These are phyloP conservation scores for Neofusicoccum umdonicola DNA, from an alignment of 2,329 filamentous ascomycete species.

Conservation along the genomic window DNA sequence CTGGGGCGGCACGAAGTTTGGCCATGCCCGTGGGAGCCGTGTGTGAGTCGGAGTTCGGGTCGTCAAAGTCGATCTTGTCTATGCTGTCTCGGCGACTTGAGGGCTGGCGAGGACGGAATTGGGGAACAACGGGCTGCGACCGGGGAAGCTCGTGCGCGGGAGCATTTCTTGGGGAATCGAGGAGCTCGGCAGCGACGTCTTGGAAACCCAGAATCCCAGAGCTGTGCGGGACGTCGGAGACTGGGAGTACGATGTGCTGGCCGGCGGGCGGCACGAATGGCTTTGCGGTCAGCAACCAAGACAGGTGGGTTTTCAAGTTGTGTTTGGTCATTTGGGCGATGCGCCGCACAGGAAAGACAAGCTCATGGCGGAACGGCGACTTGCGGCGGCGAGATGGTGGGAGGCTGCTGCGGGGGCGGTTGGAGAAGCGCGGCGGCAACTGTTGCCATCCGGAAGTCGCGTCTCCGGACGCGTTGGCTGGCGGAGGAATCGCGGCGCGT, in stretches of 20 bases:
- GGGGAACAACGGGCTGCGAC: conserved; percentile 23
- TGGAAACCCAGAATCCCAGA: conserved; percentile 29
- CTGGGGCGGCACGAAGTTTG: conserved; percentile 42
- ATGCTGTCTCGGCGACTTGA: conserved; percentile 17
- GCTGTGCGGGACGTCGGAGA: neutral
- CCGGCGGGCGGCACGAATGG: conserved; percentile 41
- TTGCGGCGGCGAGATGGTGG: neutral
- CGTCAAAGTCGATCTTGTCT: neutral
- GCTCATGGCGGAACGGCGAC: neutral
- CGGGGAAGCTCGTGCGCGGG: conserved; percentile 24
- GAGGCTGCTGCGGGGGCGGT: neutral
- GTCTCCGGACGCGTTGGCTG: neutral
- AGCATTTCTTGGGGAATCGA: conserved; percentile 13
- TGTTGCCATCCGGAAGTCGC: neutral
- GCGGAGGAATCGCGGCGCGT: neutral
- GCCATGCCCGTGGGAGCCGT: conserved; percentile 38
- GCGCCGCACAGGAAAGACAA: neutral
- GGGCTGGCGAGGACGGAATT: conserved; percentile 23
- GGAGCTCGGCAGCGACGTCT: conserved; percentile 19
- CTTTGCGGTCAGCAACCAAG: conserved; percentile 47
- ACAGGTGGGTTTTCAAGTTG: conserved; percentile 49
- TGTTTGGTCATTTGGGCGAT: conserved; percentile 44
- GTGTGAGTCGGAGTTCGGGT: neutral
- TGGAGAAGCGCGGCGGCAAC: neutral
- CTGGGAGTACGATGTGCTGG: neutral